Evolutionary conservation across 176 grass and related monocot species (phyloP).

Genomic region (Rhipidocladum racemiflorum): DNA sequence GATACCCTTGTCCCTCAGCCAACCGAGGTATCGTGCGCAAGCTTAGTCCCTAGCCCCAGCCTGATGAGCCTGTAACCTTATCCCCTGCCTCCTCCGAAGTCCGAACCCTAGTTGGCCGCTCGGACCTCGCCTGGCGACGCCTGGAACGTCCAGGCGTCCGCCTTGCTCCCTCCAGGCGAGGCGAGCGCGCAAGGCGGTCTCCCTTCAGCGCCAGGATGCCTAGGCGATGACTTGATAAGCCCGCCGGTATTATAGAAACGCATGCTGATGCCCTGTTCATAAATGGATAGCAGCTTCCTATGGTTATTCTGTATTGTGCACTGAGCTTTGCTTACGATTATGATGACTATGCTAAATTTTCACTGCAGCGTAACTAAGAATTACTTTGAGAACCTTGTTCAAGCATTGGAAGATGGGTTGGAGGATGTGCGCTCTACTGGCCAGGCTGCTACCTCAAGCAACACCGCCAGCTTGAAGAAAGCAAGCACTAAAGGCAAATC

Average conservation of each 20-base stretch:
- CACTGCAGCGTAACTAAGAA: slow-evolving; percentile 64
- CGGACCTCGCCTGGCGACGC: too few relatives aligned
- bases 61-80: too few relatives aligned
- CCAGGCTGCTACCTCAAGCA: slow-evolving; percentile 39
- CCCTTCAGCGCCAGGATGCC: too few relatives aligned
- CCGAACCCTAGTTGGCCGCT: too few relatives aligned
- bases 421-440: slow-evolving; percentile 54
- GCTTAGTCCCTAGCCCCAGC: too few relatives aligned
- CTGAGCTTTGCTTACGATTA: not conserved
- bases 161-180: too few relatives aligned
- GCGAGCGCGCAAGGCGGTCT: too few relatives aligned
- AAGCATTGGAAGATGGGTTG: slow-evolving; percentile 75
- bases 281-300: not conserved
- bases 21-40: too few relatives aligned
- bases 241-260: not conserved
- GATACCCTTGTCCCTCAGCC: too few relatives aligned
- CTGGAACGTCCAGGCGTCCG: too few relatives aligned
- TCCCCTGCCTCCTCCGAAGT: too few relatives aligned
- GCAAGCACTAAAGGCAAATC: slow-evolving; percentile 43
- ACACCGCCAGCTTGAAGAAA: slow-evolving; percentile 46
- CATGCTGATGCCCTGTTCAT: not conserved
- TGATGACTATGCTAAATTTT: slow-evolving; percentile 14
- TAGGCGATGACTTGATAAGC: too few relatives aligned
- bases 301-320: not conserved
- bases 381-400: slow-evolving; percentile 95